Evolutionary conservation across 2,329 filamentous ascomycete species (phyloP).

Genomic region (Sporothrix variecibatus): DNA sequence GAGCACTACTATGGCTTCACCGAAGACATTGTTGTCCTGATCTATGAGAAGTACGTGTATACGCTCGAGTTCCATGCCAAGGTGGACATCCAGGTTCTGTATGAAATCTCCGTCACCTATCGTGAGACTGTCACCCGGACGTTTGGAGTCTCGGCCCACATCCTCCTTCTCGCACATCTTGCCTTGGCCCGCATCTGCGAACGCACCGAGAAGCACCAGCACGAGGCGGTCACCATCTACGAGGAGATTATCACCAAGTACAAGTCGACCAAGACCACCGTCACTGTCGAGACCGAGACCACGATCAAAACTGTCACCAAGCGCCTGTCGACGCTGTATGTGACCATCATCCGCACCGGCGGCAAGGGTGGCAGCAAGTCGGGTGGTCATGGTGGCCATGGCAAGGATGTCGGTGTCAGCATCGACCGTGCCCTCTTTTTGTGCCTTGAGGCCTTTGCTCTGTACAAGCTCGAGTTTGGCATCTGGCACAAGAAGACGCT

Average conservation of each 20-base stretch:
- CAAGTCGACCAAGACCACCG: conserved; percentile 42
- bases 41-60: conserved; percentile 50
- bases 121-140: conserved; percentile 47
- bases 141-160: conserved; percentile 38
- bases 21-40: conserved; percentile 47
- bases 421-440: conserved; percentile 43
- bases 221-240: conserved; percentile 50
- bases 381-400: conserved; percentile 27
- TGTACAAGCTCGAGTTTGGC: conserved; percentile 47
- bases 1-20: conserved; percentile 38
- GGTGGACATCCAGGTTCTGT: conserved; percentile 46
- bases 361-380: conserved; percentile 38
- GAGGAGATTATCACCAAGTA: conserved; percentile 47
- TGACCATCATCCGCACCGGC: conserved; percentile 44
- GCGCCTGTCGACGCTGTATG: conserved; percentile 51
- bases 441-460: conserved; percentile 46
- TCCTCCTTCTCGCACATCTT: conserved; percentile 39
- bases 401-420: conserved; percentile 37
- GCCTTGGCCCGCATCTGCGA: conserved; percentile 51
- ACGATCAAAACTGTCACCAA: conserved; percentile 51
- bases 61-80: conserved; percentile 48
- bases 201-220: conserved; percentile 43
- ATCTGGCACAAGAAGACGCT: conserved; percentile 50
- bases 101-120: conserved; percentile 51
- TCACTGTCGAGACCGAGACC: conserved; percentile 40